Base-by-base conservation (phyloP, 768 basidiomycete species). In the Tephrocybe rancida region DNA sequence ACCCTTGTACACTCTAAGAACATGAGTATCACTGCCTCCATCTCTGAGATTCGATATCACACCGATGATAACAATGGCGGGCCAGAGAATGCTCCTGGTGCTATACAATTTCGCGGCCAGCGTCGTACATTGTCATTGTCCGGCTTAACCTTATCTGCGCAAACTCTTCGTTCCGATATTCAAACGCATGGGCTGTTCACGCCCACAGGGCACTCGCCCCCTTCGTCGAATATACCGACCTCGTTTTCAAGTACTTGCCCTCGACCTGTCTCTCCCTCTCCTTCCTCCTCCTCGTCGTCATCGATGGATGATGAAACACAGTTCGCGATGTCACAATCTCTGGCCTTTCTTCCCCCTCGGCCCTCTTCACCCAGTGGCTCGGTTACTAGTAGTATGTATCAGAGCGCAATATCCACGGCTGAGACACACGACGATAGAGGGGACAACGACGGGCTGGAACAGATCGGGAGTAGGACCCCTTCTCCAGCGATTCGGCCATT, bases 311-410 rank as follows among this genome's bases (percentile, higher is more conserved):
- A 89, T 59, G 81, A 84, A 26, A 75, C 80, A 5, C 81, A 82
- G 42, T 69, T 83, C 62, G 71, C 79, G 48, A 90, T 92, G 88
- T 87, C 88, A 6, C 87, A 90, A 64, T 92, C 90, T 5, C 73
- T 90, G 29, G 85, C 78, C 2, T 76, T 70, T 48, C 73, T 93
- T 32, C 87, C 82, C 35, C 80, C 76, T 11, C 65, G 73, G 38
- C 50, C 78, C 8, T 59, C 61, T 6, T 83, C 76, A n/a, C 73
- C 78, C 16, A 59, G 73, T 44, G 70, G 67, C 34, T 84, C 86
- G 18, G 69, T 79, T 44, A 68, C 77, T 5, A 83, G 82, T 60
- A 92, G 86, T 69, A 82, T 93, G 78, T 94, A 92, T 65, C 81
- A 88, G 59, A 93, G 90, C 60, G 87, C 87, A 3, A 59, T 88